Evolutionary conservation across 306 rosid species (phyloP).

Genomic region (Alnus rubra): DNA sequence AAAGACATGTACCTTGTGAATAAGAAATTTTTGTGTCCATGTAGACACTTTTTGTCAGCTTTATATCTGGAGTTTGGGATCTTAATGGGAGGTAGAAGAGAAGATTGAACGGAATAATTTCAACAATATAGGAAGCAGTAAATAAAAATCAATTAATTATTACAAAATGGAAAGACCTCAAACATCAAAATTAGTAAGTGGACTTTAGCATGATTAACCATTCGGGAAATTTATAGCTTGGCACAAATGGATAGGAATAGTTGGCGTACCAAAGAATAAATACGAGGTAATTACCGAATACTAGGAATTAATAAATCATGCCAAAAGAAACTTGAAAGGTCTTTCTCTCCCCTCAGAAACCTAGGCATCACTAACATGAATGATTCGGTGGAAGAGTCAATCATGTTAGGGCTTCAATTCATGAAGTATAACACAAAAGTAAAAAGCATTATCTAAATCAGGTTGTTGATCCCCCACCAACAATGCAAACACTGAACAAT

Average conservation of each 20-base stretch:
- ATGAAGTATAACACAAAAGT: neutral
- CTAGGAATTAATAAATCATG: neutral
- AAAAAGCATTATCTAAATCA: neutral
- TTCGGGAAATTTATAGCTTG: neutral
- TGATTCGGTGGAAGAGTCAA: neutral
- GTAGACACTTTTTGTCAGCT: neutral
- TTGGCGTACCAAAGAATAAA: neutral
- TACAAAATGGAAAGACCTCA: neutral
- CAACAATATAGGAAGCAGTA: neutral
- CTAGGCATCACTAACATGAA: neutral
- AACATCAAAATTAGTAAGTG: conserved; percentile 19
- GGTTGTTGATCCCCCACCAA: neutral
- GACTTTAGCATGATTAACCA: conserved; percentile 33
- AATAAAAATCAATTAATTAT: neutral
- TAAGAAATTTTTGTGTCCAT: neutral
- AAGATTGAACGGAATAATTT: neutral
- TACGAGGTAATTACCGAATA: neutral
- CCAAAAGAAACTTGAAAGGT: neutral
- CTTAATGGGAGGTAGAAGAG: neutral
- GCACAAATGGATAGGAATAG: neutral
- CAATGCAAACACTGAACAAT: neutral
- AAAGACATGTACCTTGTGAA: neutral
- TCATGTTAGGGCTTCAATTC: neutral
- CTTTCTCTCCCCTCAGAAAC: neutral
- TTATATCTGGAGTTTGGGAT: neutral